Base-by-base conservation (phyloP, 2,329 filamentous ascomycete genomes). In the Hymenotorrendiella dingleyae region DNA sequence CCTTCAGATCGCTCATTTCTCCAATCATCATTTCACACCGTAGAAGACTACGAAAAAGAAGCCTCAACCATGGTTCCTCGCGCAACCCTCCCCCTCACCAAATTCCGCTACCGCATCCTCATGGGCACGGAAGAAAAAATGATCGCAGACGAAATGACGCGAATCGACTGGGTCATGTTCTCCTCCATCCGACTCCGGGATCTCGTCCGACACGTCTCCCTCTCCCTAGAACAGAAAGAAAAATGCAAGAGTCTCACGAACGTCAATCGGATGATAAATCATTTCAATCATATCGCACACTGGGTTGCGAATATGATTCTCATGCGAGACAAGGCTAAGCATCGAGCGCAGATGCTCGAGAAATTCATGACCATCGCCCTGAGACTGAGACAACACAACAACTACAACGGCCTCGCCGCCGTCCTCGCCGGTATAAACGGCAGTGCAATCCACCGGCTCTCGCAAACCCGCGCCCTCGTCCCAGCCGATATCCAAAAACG, bases 111-210 rank as follows among this genome's bases (percentile, higher is more conserved):
- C 72, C 87, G 90, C 53, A 80, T 84, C 39, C 86, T 97, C 53
- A 94, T 97, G 82, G 85, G 86, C 26, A 83, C 84, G 19, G 74
- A 85, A 1, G 84, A 94, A 40, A 86, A 94, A 48, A 79, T 88
- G 36, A 83, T 97, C 53, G 91, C 91, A 12, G 82, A 84, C 46
- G 93, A 98, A 64, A 76, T 98, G 57, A 97, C 93, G 4, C 77
- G 91, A 47, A 94, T 98, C 42, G 93, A 98, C 66, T 97, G 91
- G 91, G 82, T 94, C 63, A 93, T 97, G 84, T 97, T 96, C 64
- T 94, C 86, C 40, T 90, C 89, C 1, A 95, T 97, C 48, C 82
- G 88, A 20, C 86, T 94, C 42, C 86, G 93, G 45, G 93, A 98
- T 64, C 80, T 97, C 36, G 84, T 97, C 30, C 84, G 93, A 4